Conservation (phyloP, 352 stramenopile species). For the Phytophthora sansomeana region DNA sequence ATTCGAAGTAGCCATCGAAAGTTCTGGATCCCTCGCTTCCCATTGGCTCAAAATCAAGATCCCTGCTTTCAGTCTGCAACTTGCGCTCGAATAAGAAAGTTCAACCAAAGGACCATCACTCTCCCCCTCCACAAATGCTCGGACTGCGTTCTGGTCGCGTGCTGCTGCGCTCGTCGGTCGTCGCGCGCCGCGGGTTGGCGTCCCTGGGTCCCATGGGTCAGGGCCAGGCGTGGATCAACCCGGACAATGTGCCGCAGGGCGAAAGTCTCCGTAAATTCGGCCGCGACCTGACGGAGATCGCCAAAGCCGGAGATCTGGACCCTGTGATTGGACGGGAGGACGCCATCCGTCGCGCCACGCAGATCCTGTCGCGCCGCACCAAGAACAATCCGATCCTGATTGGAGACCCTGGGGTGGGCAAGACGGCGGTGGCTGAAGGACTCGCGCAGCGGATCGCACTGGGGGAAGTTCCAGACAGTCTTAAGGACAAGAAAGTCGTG, state of each 20-base stretch:
- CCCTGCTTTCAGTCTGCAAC: background rate
- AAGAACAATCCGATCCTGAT: constrained; percentile 99
- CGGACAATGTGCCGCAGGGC: constrained; percentile 79
- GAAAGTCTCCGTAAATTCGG: constrained; percentile 85
- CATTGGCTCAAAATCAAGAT: background rate
- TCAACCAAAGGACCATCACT: background rate
- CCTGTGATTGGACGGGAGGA: constrained; percentile 95
- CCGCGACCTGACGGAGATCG: constrained; percentile 76
- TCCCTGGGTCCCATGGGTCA: constrained; percentile 42
- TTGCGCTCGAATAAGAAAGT: background rate
- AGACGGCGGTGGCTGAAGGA: constrained; percentile 96
- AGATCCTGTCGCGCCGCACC: constrained; percentile 95
- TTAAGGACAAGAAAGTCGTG: constrained; percentile 95
- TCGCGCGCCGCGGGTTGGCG: constrained; percentile 11
- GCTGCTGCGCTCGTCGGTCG: constrained; percentile 6
- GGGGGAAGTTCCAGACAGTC: constrained; percentile 95
- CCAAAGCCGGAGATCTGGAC: constrained; percentile 86
- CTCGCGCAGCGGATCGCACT: constrained; percentile 96
- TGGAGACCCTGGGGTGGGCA: constrained; percentile 96
- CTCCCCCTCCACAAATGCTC: background rate
- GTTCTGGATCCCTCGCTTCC: background rate
- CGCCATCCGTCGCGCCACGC: constrained; percentile 95
- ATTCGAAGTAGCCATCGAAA: background rate
- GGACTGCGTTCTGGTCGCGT: background rate
- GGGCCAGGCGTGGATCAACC: constrained; percentile 70